Percentiles rank a stretch among this genome's conserved stretches.
Conservation (phyloP, 768 basidiomycete genomes). For the Kwoniella mangroviensis region DNA sequence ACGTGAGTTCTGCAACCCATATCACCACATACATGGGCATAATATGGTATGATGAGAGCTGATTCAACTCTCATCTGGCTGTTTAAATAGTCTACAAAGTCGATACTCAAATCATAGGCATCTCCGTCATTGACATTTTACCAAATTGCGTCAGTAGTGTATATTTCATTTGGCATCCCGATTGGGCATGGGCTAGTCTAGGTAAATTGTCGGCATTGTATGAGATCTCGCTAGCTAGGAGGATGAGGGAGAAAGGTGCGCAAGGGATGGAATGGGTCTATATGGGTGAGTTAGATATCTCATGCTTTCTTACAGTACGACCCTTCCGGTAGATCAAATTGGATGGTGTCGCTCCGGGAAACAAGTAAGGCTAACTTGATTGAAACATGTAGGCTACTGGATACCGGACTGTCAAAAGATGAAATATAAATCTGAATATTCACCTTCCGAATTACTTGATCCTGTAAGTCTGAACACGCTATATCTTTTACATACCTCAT, state of each 20-base stretch:
- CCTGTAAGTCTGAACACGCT: constrained; percentile 65
- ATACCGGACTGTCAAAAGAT: constrained; percentile 92
- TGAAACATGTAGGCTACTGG: constrained; percentile 77
- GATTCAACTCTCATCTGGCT: no score
- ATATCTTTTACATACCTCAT: no score
- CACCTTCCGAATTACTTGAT: constrained; percentile 83
- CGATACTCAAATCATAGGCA: constrained; percentile 78
- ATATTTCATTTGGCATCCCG: constrained; percentile 84
- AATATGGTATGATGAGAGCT: neutral
- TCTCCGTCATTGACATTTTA: constrained; percentile 88
- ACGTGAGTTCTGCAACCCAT: constrained; percentile 56
- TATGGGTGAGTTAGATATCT: constrained; percentile 69
- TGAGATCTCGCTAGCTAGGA: constrained; percentile 74
- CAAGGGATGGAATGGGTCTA: constrained; percentile 72
- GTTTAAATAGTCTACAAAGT: constrained; percentile 65
- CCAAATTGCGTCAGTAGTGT: constrained; percentile 79
- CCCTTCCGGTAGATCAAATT: neutral
- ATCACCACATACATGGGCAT: neutral
- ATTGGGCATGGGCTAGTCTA: constrained; percentile 57
- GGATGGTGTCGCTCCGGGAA: neutral
- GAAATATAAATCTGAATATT: constrained; percentile 93
- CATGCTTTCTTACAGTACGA: neutral
- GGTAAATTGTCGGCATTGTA: constrained; percentile 74
- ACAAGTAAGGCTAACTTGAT: neutral
- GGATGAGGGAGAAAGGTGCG: constrained; percentile 74